Evolutionary conservation across 352 stramenopile species (phyloP), one percentile per base, ranked within the genome.

Genomic region (Globisporangium perplexum): DNA sequence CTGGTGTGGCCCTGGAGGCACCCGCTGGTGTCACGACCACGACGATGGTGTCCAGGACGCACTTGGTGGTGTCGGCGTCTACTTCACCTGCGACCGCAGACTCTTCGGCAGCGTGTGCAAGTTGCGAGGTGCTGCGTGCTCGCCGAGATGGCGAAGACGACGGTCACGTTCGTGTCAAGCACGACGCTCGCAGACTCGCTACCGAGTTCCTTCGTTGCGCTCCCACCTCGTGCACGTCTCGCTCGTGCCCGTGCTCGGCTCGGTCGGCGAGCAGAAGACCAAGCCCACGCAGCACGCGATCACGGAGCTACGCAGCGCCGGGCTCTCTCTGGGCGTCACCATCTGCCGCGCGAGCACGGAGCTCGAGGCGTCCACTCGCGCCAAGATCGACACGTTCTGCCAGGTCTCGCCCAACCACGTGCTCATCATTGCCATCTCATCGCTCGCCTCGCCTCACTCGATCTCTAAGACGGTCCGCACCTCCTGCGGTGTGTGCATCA

Each of bases 271-370:
- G 26, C 5, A 30, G 26, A 30, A 5, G 26, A 30, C 98, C 18
- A 99, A 99, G 81, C 98, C 98, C 0, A 99, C 98, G 42, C 98
- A 99, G 81, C 97, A 99, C 74, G 96, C 95, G 18, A 98, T 99
- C 60, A 97, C 98, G 64, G 97, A 99, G 78, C 84, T 99, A 47
- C 78, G 96, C 33, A 96, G 77, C 23, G 82, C 98, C 18, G 98
- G 98, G 54, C 72, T 99, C 10, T 91, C 84, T 46, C 97, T 97
- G 0, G 92, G 98, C 50, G 83, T 99, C 10, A 98, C 99, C 59
- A 98, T 99, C 60, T 99, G 97, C 74, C 85, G 97, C 24, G 76
- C 69, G 47, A 94, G 78, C 57, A 83, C 93, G 41, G 84, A 98
- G 57, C 77, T 99, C 46, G 79, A 98, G 63, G 72, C 92, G 5